Evolutionary conservation across 306 rosid species (phyloP).

Genomic region (Dryas octopetala): DNA sequence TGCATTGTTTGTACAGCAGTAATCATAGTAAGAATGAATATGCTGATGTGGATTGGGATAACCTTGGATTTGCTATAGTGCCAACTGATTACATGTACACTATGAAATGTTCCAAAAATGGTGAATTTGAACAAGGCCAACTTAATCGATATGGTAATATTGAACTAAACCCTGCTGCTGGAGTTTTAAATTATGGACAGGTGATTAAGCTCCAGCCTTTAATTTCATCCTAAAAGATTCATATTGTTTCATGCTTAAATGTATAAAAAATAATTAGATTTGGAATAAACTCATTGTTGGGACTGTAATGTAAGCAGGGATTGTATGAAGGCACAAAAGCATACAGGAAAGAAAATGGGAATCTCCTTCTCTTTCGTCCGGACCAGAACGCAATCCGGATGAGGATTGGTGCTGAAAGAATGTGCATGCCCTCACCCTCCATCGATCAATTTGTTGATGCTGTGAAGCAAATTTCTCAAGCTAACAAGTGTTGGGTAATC

Average conservation of each 20-base stretch:
- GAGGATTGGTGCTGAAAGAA: slow-evolving; percentile 73
- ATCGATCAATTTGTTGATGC: slow-evolving; percentile 66
- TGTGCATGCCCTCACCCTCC: slow-evolving; percentile 88
- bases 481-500: slow-evolving; percentile 87
- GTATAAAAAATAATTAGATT: too few species aligned
- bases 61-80: slow-evolving; percentile 66
- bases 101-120: slow-evolving; percentile 44
- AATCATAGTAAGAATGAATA: slow-evolving; percentile 45
- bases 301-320: slow-evolving; percentile 45
- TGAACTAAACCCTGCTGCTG: slow-evolving; percentile 80
- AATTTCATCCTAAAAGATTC: neutral
- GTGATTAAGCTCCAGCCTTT: slow-evolving; percentile 30
- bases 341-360: slow-evolving; percentile 70
- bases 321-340: slow-evolving; percentile 89
- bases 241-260: neutral
- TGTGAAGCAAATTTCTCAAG: slow-evolving; percentile 61
- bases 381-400: slow-evolving; percentile 70
- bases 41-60: slow-evolving; percentile 74
- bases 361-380: slow-evolving; percentile 72
- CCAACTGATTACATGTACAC: slow-evolving; percentile 79
- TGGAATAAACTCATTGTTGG: neutral
- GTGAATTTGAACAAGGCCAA: slow-evolving; percentile 52
- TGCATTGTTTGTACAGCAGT: slow-evolving; percentile 9
- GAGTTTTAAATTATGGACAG: slow-evolving; percentile 86
- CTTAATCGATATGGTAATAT: slow-evolving; percentile 61